These are phyloP conservation scores for Hygrophila difformis DNA, from an alignment of 257 asterid genomes.

Conservation along the genomic window DNA sequence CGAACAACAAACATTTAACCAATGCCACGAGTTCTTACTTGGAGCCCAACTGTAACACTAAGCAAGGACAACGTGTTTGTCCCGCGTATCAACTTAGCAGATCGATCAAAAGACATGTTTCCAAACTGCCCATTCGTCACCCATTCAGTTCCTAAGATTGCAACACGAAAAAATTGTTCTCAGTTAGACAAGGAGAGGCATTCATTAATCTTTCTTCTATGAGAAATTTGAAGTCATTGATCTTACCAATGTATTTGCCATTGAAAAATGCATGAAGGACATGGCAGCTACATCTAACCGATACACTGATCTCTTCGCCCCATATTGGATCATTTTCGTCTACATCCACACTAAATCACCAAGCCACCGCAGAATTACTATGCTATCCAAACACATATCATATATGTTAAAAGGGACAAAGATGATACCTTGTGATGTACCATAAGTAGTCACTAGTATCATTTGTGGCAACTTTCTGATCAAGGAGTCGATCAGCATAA, in stretches of 20 bases:
- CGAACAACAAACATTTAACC: too few species aligned
- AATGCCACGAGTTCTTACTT: constrained; percentile 20
- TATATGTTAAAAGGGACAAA: too few species aligned
- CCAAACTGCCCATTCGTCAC: constrained; percentile 12
- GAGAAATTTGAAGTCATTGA: neutral
- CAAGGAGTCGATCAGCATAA: constrained; percentile 22
- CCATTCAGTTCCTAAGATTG: constrained; percentile 19
- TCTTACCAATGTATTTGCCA: constrained; percentile 32
- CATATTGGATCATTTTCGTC: constrained; percentile 20
- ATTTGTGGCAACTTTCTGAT: constrained; percentile 35
- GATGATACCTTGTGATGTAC: constrained; percentile 49
- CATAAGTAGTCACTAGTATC: constrained; percentile 42
- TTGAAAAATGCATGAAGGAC: constrained; percentile 37
- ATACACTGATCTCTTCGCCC: constrained; percentile 21
- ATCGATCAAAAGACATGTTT: constrained; percentile 13
- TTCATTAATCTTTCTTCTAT: neutral
- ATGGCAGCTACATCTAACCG: constrained; percentile 24
- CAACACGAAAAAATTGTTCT: neutral
- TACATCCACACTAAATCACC: constrained; percentile 20
- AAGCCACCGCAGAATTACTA: too few species aligned
- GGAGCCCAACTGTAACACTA: constrained; percentile 39
- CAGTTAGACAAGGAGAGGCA: neutral
- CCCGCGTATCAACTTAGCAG: constrained; percentile 16
- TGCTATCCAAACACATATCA: too few species aligned
- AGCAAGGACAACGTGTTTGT: constrained; percentile 24